These are phyloP conservation scores for Erysimum cheiri DNA, from an alignment of 441 rosid genomes.

Conservation along the genomic window DNA sequence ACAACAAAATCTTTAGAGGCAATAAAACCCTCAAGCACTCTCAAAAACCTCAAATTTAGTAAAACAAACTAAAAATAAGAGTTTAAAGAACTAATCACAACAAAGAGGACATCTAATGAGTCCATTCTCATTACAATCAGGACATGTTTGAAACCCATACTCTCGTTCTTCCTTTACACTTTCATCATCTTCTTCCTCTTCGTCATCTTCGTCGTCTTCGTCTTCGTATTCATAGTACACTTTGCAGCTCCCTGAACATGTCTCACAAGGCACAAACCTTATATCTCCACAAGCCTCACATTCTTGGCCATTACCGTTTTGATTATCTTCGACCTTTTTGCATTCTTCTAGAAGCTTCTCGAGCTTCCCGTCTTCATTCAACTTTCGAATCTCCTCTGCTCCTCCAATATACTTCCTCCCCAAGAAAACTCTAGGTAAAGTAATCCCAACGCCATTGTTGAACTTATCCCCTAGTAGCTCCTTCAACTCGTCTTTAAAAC, in stretches of 20 bases:
- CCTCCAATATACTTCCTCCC: conserved; percentile 81
- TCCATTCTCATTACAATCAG: conserved; percentile 94
- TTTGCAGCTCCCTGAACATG: conserved; percentile 93
- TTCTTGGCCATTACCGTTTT: conserved; percentile 37
- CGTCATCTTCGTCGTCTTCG: no score
- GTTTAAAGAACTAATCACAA: conserved; percentile 50
- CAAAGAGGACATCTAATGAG: conserved; percentile 81
- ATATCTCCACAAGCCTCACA: conserved; percentile 90
- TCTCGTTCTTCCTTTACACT: conserved; percentile 43
- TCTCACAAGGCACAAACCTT: conserved; percentile 86
- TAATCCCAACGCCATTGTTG: conserved; percentile 41
- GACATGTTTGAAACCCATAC: conserved; percentile 82
- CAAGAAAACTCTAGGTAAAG: conserved; percentile 72
- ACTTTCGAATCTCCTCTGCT: conserved; percentile 73
- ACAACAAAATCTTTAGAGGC: conserved; percentile 29
- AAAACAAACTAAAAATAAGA: conserved; percentile 6
- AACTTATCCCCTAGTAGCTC: conserved; percentile 56
- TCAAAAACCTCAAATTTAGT: background rate
- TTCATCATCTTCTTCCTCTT: conserved; percentile 33
- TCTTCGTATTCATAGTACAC: conserved; percentile 59
- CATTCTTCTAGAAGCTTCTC: conserved; percentile 66
- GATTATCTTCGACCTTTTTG: conserved; percentile 46
- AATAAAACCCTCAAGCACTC: conserved; percentile 25
- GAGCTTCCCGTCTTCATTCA: conserved; percentile 85
- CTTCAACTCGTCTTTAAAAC: conserved; percentile 73